phyloP scores from a whole-genome alignment of 2,329 filamentous ascomycete species.

The Aspergillus fumigatiaffinis region DNA sequence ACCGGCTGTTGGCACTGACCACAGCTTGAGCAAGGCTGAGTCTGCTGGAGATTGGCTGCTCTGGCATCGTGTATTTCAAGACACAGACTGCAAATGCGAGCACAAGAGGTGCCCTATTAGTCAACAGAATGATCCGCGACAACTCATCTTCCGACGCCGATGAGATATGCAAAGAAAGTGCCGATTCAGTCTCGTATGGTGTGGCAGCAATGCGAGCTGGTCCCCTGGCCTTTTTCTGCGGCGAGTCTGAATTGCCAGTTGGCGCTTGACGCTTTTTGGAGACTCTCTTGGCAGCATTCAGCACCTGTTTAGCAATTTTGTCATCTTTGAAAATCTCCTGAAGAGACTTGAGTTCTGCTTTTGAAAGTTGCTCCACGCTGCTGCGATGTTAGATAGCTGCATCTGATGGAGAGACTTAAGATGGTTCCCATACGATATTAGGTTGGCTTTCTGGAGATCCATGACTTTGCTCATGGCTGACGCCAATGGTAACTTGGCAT shows the following conservation, averaged over 20 bases:
- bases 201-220: conserved; percentile 10
- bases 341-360: conserved; percentile 43
- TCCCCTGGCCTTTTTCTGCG: conserved; percentile 37
- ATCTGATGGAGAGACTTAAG: neutral
- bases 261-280: conserved; percentile 51
- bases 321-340: conserved; percentile 47
- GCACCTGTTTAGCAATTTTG: conserved; percentile 54
- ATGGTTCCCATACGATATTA: conserved; percentile 35
- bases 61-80: conserved; percentile 76
- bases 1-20: conserved; percentile 74
- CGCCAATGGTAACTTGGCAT: conserved; percentile 54
- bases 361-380: conserved; percentile 45
- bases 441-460: conserved; percentile 48
- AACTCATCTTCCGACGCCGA: conserved; percentile 55
- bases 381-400: conserved; percentile 6
- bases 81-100: conserved; percentile 74
- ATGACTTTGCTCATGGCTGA: conserved; percentile 53
- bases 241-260: conserved; percentile 29
- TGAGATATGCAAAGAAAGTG: conserved; percentile 31
- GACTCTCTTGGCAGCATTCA: conserved; percentile 54
- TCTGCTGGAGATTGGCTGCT: conserved; percentile 78
- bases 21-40: conserved; percentile 80
- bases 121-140: conserved; percentile 56
- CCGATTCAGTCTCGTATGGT: conserved; percentile 32
- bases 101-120: conserved; percentile 77